These are phyloP conservation scores for Penicillium egyptiacum DNA, from an alignment of 495 filamentous ascomycete species.

Conservation along the genomic window DNA sequence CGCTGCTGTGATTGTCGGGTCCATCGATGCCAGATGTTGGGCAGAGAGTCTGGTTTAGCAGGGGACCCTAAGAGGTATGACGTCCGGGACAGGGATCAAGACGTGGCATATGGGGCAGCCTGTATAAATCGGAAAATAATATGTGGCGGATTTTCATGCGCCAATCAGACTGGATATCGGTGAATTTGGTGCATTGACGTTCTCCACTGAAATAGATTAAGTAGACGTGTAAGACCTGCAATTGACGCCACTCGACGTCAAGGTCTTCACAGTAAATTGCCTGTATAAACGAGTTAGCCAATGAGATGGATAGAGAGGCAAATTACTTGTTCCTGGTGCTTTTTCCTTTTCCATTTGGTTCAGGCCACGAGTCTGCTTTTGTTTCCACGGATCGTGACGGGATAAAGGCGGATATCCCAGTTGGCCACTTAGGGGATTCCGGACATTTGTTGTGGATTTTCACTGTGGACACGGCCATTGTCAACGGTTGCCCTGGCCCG, in stretches of 20 bases:
- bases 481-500: background rate
- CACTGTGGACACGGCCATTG: conserved; percentile 9
- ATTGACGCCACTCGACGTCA: conserved; percentile 28
- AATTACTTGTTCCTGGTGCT: conserved; percentile 7
- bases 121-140: background rate
- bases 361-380: conserved; percentile 12
- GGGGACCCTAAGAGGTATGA: conserved; percentile 15
- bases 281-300: background rate
- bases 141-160: background rate
- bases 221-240: conserved; percentile 22
- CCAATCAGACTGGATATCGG: conserved; percentile 19
- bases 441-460: background rate
- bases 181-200: conserved; percentile 15
- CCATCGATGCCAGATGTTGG: background rate
- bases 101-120: background rate
- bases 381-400: conserved; percentile 23
- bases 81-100: conserved; percentile 17
- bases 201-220: conserved; percentile 30
- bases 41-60: background rate
- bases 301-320: background rate
- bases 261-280: background rate
- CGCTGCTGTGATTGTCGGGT: conserved; percentile 5
- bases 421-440: background rate
- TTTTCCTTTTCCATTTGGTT: conserved; percentile 13
- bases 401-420: background rate